Evolutionary conservation across 2,329 filamentous ascomycete genomes (phyloP).

Genomic region (Sarocladium brachiariae): DNA sequence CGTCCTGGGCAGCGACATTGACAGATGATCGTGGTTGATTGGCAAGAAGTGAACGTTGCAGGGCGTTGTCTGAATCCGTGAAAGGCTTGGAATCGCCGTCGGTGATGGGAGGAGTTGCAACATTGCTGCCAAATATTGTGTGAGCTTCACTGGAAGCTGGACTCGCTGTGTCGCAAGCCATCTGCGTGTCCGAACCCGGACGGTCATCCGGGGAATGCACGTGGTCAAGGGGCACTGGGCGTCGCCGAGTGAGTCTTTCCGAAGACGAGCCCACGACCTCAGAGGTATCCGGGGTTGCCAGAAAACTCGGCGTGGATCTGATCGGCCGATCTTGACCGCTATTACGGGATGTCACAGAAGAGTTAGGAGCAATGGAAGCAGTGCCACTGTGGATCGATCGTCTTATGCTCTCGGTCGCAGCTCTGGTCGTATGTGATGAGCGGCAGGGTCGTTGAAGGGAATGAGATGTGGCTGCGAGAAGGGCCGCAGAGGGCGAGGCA

Average conservation of each 20-base stretch:
- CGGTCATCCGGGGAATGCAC: conserved; percentile 39
- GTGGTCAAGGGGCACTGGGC: conserved; percentile 34
- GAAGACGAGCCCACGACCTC: conserved; percentile 28
- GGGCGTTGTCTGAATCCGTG: conserved; percentile 34
- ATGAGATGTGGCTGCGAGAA: conserved; percentile 14
- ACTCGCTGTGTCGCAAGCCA: conserved; percentile 42
- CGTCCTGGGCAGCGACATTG: conserved; percentile 73
- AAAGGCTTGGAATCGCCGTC: conserved; percentile 44
- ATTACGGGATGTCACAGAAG: not conserved
- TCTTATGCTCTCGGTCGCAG: conserved; percentile 28
- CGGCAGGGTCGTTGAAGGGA: conserved; percentile 20
- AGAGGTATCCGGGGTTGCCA: conserved; percentile 53
- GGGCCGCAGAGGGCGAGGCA: not conserved
- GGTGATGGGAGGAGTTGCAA: conserved; percentile 68
- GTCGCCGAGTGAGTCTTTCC: conserved; percentile 32
- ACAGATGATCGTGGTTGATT: conserved; percentile 41
- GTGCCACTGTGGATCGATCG: conserved; percentile 25
- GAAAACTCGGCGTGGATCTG: conserved; percentile 25
- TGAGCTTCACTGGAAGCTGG: conserved; percentile 48
- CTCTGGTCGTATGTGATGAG: conserved; percentile 21
- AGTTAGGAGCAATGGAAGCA: conserved; percentile 2
- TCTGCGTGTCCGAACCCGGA: conserved; percentile 25
- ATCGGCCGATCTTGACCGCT: conserved; percentile 16
- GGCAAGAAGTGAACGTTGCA: conserved; percentile 39
- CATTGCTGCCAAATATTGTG: conserved; percentile 55